Evolutionary conservation across 2,329 filamentous ascomycete genomes (phyloP).

Genomic region (Lojkania enalia): DNA sequence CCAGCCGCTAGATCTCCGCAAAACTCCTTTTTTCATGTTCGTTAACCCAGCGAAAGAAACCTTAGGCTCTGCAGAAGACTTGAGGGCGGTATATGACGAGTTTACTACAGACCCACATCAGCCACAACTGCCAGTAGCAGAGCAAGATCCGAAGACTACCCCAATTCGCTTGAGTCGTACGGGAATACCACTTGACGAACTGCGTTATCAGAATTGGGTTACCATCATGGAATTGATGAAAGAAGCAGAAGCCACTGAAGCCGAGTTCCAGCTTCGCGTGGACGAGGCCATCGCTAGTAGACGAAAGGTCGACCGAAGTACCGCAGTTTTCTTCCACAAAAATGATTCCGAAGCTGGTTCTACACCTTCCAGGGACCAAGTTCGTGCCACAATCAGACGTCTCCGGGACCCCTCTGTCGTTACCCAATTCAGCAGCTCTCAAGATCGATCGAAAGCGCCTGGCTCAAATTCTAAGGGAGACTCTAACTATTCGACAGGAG

Average conservation of each 20-base stretch:
- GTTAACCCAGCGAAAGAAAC: conserved; percentile 30
- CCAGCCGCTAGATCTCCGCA: conserved; percentile 39
- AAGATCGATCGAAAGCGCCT: too few species aligned
- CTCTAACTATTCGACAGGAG: too few species aligned
- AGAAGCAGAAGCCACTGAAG: conserved; percentile 36
- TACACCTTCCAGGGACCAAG: too few species aligned
- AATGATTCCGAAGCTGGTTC: too few species aligned
- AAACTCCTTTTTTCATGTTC: conserved; percentile 43
- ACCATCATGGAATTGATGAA: conserved; percentile 51
- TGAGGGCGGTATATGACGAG: conserved; percentile 50
- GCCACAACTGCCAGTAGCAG: conserved; percentile 17
- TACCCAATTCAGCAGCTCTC: too few species aligned
- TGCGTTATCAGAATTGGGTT: conserved; percentile 57
- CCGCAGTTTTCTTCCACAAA: too few species aligned
- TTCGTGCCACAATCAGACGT: too few species aligned
- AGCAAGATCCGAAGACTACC: conserved; percentile 7
- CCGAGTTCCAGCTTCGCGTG: conserved; percentile 9
- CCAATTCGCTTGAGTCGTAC: conserved; percentile 32
- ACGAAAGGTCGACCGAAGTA: background rate
- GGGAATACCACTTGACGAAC: conserved; percentile 48
- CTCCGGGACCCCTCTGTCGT: too few species aligned
- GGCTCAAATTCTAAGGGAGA: too few species aligned
- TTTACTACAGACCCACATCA: conserved; percentile 47
- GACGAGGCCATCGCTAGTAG: conserved; percentile 11
- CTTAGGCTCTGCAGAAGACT: conserved; percentile 28